Percentiles rank a stretch among this genome's conserved stretches.
These are phyloP conservation scores for Lactarius pseudohatsudake DNA, from an alignment of 768 basidiomycete genomes.

Conservation along the genomic window DNA sequence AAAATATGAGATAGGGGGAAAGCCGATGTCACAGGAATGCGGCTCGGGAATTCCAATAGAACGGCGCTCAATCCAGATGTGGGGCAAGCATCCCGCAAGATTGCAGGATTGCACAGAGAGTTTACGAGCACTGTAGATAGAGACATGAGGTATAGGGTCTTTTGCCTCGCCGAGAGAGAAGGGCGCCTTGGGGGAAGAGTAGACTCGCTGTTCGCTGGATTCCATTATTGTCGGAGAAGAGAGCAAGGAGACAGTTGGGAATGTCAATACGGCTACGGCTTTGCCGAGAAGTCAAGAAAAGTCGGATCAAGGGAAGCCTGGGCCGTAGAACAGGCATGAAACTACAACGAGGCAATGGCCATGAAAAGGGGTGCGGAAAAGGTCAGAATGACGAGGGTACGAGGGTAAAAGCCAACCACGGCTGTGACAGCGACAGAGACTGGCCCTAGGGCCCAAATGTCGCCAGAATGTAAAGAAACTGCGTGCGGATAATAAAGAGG, in stretches of 20 bases:
- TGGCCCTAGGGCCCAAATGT: slow-evolving; percentile 6
- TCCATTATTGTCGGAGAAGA: slow-evolving; percentile 23
- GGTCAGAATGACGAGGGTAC: slow-evolving; percentile 9
- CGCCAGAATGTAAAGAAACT: slow-evolving; percentile 3
- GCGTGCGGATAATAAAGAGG: slow-evolving; percentile 17
- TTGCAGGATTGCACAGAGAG: background rate
- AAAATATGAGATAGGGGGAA: slow-evolving; percentile 26
- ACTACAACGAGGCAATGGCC: slow-evolving; percentile 15
- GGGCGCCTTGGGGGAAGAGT: background rate
- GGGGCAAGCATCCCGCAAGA: slow-evolving; percentile 9
- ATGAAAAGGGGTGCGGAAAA: slow-evolving; percentile 10
- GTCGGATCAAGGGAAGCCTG: slow-evolving; percentile 17
- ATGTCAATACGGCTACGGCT: slow-evolving; percentile 1
- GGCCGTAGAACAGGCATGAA: slow-evolving; percentile 8
- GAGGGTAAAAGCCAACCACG: background rate
- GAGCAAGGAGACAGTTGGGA: slow-evolving; percentile 6
- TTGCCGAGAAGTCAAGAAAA: slow-evolving; percentile 14
- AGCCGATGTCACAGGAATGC: slow-evolving; percentile 20
- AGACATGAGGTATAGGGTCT: slow-evolving; percentile 5
- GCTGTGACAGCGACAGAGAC: slow-evolving; percentile 1
- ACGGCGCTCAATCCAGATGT: slow-evolving; percentile 9
- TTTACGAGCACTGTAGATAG: background rate
- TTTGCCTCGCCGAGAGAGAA: background rate
- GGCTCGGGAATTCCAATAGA: slow-evolving; percentile 21
- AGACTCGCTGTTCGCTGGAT: slow-evolving; percentile 2